Percentiles rank a stretch among this genome's conserved stretches.
phyloP scores from a whole-genome alignment of 1,284 basidiomycete species.

The Ganoderma resinaceum region DNA sequence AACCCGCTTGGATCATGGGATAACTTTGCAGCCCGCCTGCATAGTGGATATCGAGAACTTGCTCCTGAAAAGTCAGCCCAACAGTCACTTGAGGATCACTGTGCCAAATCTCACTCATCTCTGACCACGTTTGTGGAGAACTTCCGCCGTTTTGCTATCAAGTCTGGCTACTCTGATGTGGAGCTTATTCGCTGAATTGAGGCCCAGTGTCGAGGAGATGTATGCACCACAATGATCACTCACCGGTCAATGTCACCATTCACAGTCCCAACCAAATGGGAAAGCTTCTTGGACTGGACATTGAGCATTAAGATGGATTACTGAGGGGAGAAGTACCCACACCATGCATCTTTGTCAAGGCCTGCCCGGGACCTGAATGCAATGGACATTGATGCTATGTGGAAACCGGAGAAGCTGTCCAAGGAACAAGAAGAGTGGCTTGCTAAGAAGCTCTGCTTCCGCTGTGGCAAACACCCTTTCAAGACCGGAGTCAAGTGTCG shows the following conservation, averaged over 20 bases:
- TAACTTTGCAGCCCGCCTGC: background rate
- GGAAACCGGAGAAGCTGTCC: background rate
- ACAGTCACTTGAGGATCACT: background rate
- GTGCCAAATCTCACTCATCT: background rate
- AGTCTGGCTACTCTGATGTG: background rate
- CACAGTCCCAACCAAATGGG: background rate
- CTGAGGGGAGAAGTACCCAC: background rate
- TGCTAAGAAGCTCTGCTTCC: background rate
- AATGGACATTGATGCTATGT: background rate
- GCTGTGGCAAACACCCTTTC: background rate
- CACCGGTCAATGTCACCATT: background rate
- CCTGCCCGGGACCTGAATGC: background rate
- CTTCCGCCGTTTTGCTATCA: background rate
- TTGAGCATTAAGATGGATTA: background rate
- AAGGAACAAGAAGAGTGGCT: background rate
- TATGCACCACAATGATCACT: background rate
- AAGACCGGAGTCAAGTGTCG: background rate
- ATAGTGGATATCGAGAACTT: background rate
- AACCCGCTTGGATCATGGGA: background rate
- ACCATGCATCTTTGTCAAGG: background rate
- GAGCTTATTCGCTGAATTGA: background rate
- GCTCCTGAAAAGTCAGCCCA: background rate
- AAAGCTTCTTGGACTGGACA: background rate
- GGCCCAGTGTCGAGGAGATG: background rate
- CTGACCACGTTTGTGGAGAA: background rate